phyloP scores from a whole-genome alignment of 345 rosid genomes.

The Gossypium arboreum region DNA sequence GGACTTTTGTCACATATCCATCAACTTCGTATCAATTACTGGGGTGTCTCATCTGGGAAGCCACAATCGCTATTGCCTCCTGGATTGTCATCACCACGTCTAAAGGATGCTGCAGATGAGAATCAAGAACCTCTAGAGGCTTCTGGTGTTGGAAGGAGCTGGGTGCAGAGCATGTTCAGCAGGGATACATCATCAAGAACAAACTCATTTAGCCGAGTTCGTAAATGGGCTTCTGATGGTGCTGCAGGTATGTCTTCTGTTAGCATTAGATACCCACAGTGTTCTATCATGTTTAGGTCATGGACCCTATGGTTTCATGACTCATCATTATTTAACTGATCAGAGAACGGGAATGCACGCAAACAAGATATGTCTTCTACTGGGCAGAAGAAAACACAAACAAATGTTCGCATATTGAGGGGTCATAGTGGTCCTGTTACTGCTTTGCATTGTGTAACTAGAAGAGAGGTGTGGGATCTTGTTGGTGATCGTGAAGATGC shows the following conservation, averaged over 20 bases:
- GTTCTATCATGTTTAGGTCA: neutral
- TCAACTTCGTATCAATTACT: slow-evolving; percentile 84
- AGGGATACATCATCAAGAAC: slow-evolving; percentile 74
- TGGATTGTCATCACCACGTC: slow-evolving; percentile 83
- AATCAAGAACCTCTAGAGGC: slow-evolving; percentile 89
- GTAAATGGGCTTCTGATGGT: slow-evolving; percentile 80
- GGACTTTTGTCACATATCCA: slow-evolving; percentile 92
- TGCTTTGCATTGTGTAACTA: slow-evolving; percentile 95
- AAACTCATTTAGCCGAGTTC: slow-evolving; percentile 70
- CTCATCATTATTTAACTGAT: slow-evolving; percentile 23
- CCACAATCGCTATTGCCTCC: slow-evolving; percentile 50
- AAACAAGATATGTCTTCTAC: slow-evolving; percentile 66
- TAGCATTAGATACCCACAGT: slow-evolving; percentile 4
- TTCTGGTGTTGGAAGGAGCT: slow-evolving; percentile 89
- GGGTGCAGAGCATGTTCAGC: slow-evolving; percentile 99
- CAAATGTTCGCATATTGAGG: slow-evolving; percentile 84
- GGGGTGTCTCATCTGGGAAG: slow-evolving; percentile 84
- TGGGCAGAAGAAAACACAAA: slow-evolving; percentile 87
- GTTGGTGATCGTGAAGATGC: slow-evolving; percentile 99
- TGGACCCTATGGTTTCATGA: neutral
- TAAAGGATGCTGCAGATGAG: slow-evolving; percentile 70
- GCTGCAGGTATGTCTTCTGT: slow-evolving; percentile 45
- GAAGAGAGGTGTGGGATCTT: slow-evolving; percentile 97
- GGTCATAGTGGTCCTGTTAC: slow-evolving; percentile 92
- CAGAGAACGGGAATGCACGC: slow-evolving; percentile 42